Percentiles rank a stretch among this genome's conserved stretches.
Conservation (phyloP, 192 early-diverging fungal genomes). For the Diversispora epigaea region DNA sequence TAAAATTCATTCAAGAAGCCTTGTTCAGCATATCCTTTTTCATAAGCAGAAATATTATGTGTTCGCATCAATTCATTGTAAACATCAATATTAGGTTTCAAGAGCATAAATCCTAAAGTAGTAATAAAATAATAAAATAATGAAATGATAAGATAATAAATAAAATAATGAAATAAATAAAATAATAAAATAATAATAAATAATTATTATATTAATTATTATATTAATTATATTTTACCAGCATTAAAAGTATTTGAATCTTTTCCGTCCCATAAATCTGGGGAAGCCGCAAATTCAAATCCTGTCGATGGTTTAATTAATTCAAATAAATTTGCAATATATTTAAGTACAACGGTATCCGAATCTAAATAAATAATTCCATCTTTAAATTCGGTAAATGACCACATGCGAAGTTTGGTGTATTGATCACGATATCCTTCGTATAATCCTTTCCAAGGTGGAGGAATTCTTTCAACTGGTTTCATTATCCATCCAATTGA, state of each 20-base stretch:
- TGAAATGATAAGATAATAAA: not conserved
- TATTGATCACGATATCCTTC: not conserved
- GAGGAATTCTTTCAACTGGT: not conserved
- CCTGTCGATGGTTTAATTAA: not conserved
- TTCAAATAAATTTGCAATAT: not conserved
- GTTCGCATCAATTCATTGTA: conserved; percentile 4
- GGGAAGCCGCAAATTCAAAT: conserved; percentile 5
- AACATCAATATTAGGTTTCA: conserved; percentile 3
- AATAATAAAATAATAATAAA: not conserved
- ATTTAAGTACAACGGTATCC: not conserved
- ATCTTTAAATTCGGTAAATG: not conserved
- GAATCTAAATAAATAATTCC: conserved; percentile 9
- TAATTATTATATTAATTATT: not conserved
- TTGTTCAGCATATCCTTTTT: conserved; percentile 15
- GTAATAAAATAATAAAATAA: not conserved
- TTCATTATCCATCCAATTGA: not conserved
- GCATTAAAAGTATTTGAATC: not conserved
- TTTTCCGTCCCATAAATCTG: conserved; percentile 1
- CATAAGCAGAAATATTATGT: not conserved
- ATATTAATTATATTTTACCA: not conserved
- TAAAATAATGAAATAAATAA: not conserved
- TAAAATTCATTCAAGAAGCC: conserved; percentile 13
- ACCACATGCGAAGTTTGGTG: conserved; percentile 20
- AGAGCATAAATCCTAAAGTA: conserved; percentile 16
- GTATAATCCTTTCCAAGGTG: conserved; percentile 4